Conservation (phyloP, 192 early-diverging fungal species). For the Coemansia javaensis region DNA sequence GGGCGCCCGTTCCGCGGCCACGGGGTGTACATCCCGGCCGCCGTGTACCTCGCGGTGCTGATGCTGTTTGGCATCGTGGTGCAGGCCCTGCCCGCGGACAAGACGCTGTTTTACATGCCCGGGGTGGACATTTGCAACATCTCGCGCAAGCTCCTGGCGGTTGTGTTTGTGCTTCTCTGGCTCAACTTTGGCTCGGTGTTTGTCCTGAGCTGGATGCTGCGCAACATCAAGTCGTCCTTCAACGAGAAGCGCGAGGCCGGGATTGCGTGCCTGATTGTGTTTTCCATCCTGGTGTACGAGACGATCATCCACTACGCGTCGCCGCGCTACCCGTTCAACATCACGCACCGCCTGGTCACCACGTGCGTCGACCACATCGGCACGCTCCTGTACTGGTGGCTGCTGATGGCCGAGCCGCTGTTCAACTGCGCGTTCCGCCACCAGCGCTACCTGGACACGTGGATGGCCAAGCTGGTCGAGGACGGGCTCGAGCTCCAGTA, state of each 20-base stretch:
- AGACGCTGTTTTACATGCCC: no score
- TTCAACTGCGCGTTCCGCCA: constrained; percentile 16
- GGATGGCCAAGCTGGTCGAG: constrained; percentile 11
- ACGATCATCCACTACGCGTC: constrained; percentile 15
- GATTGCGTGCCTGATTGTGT: constrained; percentile 16
- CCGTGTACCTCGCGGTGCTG: no score
- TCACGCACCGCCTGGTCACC: constrained; percentile 10
- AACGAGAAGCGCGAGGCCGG: constrained; percentile 37
- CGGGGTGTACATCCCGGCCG: no score
- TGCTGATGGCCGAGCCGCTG: constrained; percentile 17
- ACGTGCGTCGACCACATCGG: constrained; percentile 15
- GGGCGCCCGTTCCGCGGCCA: no score
- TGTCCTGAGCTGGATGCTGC: constrained; percentile 16
- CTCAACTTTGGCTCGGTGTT: constrained; percentile 5
- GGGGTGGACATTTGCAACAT: no score
- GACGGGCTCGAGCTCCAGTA: constrained; percentile 25
- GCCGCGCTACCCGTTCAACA: constrained; percentile 15
- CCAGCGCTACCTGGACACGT: constrained; percentile 14
- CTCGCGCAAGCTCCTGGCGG: no score
- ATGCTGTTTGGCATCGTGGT: no score
- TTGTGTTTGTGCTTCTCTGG: constrained; percentile 2
- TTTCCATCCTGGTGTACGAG: constrained; percentile 10
- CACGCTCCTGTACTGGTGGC: constrained; percentile 17
- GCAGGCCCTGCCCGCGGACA: no score
- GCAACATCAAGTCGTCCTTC: constrained; percentile 38